A percentile compares a stretch with the other conserved stretches of the same genome.
Evolutionary conservation across 371 early-diverging fungal species (phyloP).

Genomic region (Lichtheimia corymbifera): DNA sequence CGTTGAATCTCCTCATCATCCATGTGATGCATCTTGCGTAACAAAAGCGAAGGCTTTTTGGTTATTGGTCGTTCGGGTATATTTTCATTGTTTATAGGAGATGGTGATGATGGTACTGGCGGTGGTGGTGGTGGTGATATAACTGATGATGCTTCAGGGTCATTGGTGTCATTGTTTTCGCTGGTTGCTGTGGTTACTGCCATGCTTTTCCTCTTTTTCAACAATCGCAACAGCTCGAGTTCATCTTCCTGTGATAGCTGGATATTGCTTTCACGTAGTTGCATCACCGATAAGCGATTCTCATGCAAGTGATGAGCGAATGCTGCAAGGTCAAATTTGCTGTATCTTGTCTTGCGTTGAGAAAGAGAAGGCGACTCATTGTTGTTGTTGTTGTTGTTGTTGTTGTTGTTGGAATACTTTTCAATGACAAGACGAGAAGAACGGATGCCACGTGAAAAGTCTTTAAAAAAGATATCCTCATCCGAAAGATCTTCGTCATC

Average conservation of each 20-base stretch:
- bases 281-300: slow-evolving; percentile 42
- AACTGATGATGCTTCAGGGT: neutral
- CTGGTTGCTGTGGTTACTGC: neutral
- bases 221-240: slow-evolving; percentile 29
- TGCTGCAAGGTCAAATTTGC: slow-evolving; percentile 35
- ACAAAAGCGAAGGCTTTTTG: slow-evolving; percentile 21
- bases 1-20: slow-evolving; percentile 5
- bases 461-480: slow-evolving; percentile 41
- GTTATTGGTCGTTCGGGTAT: slow-evolving; percentile 10
- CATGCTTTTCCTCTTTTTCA: slow-evolving; percentile 24
- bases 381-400: neutral
- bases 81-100: too few relatives aligned
- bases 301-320: slow-evolving; percentile 50
- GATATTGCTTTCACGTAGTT: slow-evolving; percentile 34
- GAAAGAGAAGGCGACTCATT: neutral
- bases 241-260: slow-evolving; percentile 49
- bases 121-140: slow-evolving; percentile 9
- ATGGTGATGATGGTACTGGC: neutral
- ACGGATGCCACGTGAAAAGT: slow-evolving; percentile 18
- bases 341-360: neutral
- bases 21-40: slow-evolving; percentile 13
- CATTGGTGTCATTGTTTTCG: neutral
- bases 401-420: too few relatives aligned
- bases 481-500: slow-evolving; percentile 33
- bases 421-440: too few relatives aligned